Evolutionary conservation across 1,139 yeast genomes (phyloP), one percentile per base, ranked within the genome.

Genomic region (Candida sanyaensis): DNA sequence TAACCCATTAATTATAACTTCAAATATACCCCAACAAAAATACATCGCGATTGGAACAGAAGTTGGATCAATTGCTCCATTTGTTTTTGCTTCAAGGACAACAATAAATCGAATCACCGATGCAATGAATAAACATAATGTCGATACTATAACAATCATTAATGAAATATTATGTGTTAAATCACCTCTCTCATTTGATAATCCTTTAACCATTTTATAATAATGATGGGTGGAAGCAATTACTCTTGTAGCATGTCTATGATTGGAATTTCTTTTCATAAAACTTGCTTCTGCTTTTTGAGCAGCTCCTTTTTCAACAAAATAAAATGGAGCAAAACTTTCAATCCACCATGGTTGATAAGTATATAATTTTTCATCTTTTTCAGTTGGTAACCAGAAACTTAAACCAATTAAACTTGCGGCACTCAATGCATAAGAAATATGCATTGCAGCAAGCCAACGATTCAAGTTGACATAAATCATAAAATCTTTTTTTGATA

Each of bases 361-460:
- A 11, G 77, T 72, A 58, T 71, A 72, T 49, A 71, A 63, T 46
- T 64, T 66, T 52, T 72, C 77, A 60, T 73, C 78, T 52, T 73
- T 73, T 42, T 66, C 57, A 10, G 88, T 81, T 23, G 90, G 85
- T 47, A 80, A 77, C 58, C 82, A 68, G 49, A 78, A 54, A 1
- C 91, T 80, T 36, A 77, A 62, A 0, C 63, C 62, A 46, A 86
- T 71, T 59, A 86, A 72, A 9, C 61, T 44, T 41, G 79, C 60
- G 1, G 91, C 81, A 1, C 83, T 64, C 36, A 79, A 63, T 0
- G 88, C 77, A 61, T 84, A 86, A 30, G 83, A 58, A 11, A 80
- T 62, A 57, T 83, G 77, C 50, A 83, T 64, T 24, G 86, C 57
- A 0, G 84, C 69, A 4, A 88, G 80, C 34, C 41, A 48, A 21